Conservation (phyloP, 768 basidiomycete species). For the Asterophora parasitica region DNA sequence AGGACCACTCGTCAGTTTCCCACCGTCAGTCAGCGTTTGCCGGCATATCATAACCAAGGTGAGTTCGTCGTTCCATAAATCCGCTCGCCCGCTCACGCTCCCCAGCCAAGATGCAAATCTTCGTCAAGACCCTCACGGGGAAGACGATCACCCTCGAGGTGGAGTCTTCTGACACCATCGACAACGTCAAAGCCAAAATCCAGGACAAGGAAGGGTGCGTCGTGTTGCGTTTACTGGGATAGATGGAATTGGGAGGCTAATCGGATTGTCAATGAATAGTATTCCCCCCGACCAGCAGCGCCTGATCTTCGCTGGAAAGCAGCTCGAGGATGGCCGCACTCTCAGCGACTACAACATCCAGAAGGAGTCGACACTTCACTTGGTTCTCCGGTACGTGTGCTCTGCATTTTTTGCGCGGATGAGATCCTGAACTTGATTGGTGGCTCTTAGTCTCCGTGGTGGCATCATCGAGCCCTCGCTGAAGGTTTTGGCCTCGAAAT, state of each 20-base stretch:
- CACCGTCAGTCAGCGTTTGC: too few species aligned
- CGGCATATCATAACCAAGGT: constrained; percentile 21
- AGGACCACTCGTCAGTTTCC: too few species aligned
- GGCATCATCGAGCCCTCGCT: constrained; percentile 99
- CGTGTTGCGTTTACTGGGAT: not conserved
- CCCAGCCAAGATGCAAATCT: constrained; percentile 44
- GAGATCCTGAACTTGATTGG: not conserved
- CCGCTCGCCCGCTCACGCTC: constrained; percentile 12
- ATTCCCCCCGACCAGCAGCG: constrained; percentile 96
- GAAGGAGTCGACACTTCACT: constrained; percentile 96
- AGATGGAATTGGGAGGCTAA: not conserved
- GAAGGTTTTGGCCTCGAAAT: constrained; percentile 94
- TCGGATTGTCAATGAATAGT: constrained; percentile 28
- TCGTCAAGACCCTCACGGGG: constrained; percentile 81
- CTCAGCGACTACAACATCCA: constrained; percentile 97
- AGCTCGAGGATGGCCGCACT: constrained; percentile 96
- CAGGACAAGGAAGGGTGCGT: constrained; percentile 55
- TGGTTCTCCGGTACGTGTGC: constrained; percentile 82
- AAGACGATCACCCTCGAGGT: constrained; percentile 99
- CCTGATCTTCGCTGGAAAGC: constrained; percentile 96
- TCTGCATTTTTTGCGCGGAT: not conserved
- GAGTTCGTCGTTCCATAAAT: constrained; percentile 21
- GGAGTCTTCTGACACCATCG: constrained; percentile 94
- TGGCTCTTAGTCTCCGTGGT: constrained; percentile 73
- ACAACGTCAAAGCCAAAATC: constrained; percentile 84